Percentiles rank a stretch among this genome's conserved stretches.
These are phyloP conservation scores for Blepharisma stoltei DNA, from an alignment of 73 alveolate species.

Conservation along the genomic window DNA sequence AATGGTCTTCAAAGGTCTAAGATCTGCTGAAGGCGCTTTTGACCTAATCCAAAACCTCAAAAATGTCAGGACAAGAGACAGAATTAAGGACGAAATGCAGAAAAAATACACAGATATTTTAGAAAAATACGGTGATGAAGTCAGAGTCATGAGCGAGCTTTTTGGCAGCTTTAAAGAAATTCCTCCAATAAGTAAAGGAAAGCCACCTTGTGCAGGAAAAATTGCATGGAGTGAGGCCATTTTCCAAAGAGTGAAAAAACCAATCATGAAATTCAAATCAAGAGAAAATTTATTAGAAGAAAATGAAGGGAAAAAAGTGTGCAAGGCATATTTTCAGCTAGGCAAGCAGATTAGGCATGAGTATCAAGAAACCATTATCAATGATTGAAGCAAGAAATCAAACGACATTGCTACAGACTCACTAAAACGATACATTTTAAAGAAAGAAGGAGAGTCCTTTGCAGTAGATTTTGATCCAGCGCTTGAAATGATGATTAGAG, in stretches of 20 bases:
- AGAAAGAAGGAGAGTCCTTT: slow-evolving; percentile 67
- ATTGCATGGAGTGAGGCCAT: slow-evolving; percentile 97
- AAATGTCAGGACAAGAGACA: slow-evolving; percentile 84
- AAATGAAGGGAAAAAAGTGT: slow-evolving; percentile 62
- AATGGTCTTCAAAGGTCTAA: slow-evolving; percentile 85
- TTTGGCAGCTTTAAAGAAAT: slow-evolving; percentile 73
- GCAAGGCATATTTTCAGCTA: slow-evolving; percentile 80
- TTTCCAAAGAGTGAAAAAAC: slow-evolving; percentile 88
- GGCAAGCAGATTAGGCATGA: slow-evolving; percentile 83
- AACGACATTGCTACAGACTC: slow-evolving; percentile 85
- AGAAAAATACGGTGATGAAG: slow-evolving; percentile 80
- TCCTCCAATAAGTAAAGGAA: slow-evolving; percentile 95
- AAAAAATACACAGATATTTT: slow-evolving; percentile 90
- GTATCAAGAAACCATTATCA: slow-evolving; percentile 81
- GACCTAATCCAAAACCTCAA: slow-evolving; percentile 91
- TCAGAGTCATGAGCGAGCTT: slow-evolving; percentile 79
- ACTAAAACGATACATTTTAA: slow-evolving; percentile 74
- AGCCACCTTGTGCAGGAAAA: slow-evolving; percentile 99
- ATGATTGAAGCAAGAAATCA: slow-evolving; percentile 84
- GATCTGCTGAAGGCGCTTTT: slow-evolving; percentile 98
- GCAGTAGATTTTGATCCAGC: slow-evolving; percentile 84
- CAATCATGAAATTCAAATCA: slow-evolving; percentile 87
- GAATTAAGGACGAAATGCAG: slow-evolving; percentile 83
- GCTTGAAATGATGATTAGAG: slow-evolving; percentile 86
- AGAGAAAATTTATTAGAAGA: slow-evolving; percentile 64